Evolutionary conservation across 164 flowering plant genomes (phyloP).

Genomic region (Vitis rotundifolia): DNA sequence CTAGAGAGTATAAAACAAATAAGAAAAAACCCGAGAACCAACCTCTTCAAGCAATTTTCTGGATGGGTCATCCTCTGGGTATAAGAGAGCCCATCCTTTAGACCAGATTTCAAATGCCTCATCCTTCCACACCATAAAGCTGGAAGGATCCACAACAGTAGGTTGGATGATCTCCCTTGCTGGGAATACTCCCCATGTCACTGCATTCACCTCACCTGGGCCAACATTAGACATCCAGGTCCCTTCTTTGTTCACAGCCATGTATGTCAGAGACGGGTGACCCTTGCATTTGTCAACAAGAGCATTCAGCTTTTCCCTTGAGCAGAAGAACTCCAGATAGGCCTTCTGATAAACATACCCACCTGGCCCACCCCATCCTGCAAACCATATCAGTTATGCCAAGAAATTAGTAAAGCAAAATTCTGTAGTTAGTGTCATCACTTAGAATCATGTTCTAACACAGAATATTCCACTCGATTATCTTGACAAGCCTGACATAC

Average conservation of each 20-base stretch:
- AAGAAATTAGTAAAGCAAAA: too few relatives aligned
- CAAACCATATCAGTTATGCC: background rate
- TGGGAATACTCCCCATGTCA: slow-evolving; percentile 97
- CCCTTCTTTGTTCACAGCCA: slow-evolving; percentile 80
- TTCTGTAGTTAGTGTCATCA: too few relatives aligned
- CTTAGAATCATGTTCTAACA: too few relatives aligned
- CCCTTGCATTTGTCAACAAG: slow-evolving; percentile 72
- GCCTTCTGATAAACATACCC: slow-evolving; percentile 96
- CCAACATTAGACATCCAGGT: slow-evolving; percentile 49
- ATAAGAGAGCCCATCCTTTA: slow-evolving; percentile 70
- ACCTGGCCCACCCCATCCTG: slow-evolving; percentile 96
- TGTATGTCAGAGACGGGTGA: slow-evolving; percentile 63
- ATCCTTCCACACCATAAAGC: slow-evolving; percentile 91
- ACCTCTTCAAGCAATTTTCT: slow-evolving; percentile 74
- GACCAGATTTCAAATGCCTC: slow-evolving; percentile 96
- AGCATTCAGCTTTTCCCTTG: slow-evolving; percentile 54
- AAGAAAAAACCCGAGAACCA: background rate
- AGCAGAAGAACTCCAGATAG: slow-evolving; percentile 88
- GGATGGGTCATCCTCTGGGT: slow-evolving; percentile 74
- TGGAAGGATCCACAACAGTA: slow-evolving; percentile 85
- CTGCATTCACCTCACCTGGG: slow-evolving; percentile 67
- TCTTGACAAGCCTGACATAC: too few relatives aligned
- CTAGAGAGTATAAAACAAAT: too few relatives aligned
- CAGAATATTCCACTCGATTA: too few relatives aligned
- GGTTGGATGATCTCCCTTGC: slow-evolving; percentile 92